Evolutionary conservation across 169 alveolate genomes (phyloP), one percentile per base, ranked within the genome.

Genomic region (Cryptosporidium xiaoi): DNA sequence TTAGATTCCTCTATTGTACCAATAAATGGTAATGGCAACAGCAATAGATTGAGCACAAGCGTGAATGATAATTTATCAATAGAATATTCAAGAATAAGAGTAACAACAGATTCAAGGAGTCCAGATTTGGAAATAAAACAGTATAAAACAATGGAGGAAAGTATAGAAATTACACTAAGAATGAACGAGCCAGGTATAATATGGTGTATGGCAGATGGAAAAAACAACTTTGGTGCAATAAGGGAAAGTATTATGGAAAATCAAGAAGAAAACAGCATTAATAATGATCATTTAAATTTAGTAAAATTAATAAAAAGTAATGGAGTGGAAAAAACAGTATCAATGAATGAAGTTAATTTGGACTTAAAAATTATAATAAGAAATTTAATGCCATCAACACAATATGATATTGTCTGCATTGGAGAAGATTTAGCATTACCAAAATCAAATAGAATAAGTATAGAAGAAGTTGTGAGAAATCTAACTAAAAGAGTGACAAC

Each of bases 341-440:
- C 84, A 20, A 55, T 34, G 16, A 58, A 44, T 31, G 84, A 71
- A 7, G 46, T 58, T 10, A 33, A 46, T 10, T 27, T 16, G 3
- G 68, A 55, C 12, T 51, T 55, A n/a, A 71, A 71, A 34, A 20
- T 71, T 3, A 6, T 8, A 24, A 71, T 91, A 6, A 34, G 65
- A 48, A 82, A 85, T 13, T 77, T 91, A 27, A 58, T 53, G 46
- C 92, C 93, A 18, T 85, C 91, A 51, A 83, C 93, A 15, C 56
- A 55, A 20, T 91, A 91, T 68, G 46, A 50, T 2, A 46, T 91
- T 20, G 71, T 58, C 67, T 91, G 94, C 55, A 60, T 51, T 20
- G 94, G 93, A 6, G 92, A 91, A 51, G 94, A 91, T 64, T 56
- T 60, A 3, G 92, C 94, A 16, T 53, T 83, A 33, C 94, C 94